These are phyloP conservation scores for Penicillium riverlandense DNA, from an alignment of 495 filamentous ascomycete genomes.

Conservation along the genomic window DNA sequence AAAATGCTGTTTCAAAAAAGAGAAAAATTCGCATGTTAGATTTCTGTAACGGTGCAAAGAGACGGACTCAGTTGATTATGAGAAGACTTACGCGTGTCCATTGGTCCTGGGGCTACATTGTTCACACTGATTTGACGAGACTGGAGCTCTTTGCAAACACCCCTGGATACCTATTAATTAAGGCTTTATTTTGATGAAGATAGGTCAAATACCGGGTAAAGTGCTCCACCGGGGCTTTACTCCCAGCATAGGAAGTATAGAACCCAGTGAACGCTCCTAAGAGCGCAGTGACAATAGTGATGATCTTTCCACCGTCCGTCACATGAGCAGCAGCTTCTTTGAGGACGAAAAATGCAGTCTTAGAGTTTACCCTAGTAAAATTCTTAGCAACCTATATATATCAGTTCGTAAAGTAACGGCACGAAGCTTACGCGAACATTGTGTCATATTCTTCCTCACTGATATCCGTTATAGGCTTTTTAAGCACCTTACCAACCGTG, in stretches of 20 bases:
- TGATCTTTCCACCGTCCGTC: constrained; percentile 29
- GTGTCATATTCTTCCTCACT: constrained; percentile 43
- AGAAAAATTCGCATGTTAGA: too few species aligned
- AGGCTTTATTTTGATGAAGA: too few species aligned
- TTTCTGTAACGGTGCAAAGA: too few species aligned
- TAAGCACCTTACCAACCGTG: constrained; percentile 40
- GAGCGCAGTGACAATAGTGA: constrained; percentile 30
- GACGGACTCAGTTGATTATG: too few species aligned
- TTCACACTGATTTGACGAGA: constrained; percentile 25
- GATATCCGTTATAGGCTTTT: constrained; percentile 43
- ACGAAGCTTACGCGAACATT: constrained; percentile 27
- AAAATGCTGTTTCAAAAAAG: too few species aligned
- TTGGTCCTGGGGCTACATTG: constrained; percentile 31
- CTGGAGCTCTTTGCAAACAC: constrained; percentile 32
- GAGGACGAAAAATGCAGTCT: constrained; percentile 31
- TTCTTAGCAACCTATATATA: too few species aligned
- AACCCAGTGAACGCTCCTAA: constrained; percentile 30
- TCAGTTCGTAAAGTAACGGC: too few species aligned
- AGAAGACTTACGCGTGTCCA: constrained; percentile 35
- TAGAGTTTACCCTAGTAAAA: constrained; percentile 24
- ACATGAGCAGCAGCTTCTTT: constrained; percentile 25
- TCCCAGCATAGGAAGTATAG: constrained; percentile 34
- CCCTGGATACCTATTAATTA: constrained; percentile 1
- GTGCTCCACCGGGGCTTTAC: constrained; percentile 33
- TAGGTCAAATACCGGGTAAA: constrained; percentile 19